Evolutionary conservation across 352 stramenopile species (phyloP).

Genomic region (Thalassiosira mediterranea): DNA sequence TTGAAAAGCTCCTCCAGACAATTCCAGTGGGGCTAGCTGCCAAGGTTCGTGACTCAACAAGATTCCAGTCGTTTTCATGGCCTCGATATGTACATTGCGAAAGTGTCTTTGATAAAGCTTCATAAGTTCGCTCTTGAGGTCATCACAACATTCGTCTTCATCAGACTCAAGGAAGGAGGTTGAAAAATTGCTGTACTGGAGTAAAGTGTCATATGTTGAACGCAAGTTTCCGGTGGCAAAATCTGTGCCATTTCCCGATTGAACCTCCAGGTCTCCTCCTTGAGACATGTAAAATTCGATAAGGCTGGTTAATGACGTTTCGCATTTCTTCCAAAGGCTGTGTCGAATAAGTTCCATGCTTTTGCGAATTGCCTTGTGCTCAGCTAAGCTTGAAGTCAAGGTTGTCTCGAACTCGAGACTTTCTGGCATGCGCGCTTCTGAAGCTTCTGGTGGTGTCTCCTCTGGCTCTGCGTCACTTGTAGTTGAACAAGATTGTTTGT

Average conservation of each 20-base stretch:
- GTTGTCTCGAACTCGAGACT: conserved; percentile 2
- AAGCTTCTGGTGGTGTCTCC: conserved; percentile 12
- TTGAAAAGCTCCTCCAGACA: conserved; percentile 6
- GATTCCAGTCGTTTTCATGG: conserved; percentile 74
- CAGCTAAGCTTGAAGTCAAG: conserved; percentile 37
- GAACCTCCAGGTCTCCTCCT: conserved; percentile 16
- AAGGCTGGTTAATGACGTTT: conserved; percentile 40
- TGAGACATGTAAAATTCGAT: conserved; percentile 37
- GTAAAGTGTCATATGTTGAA: conserved; percentile 43
- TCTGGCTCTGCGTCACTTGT: conserved; percentile 10
- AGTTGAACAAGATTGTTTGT: conserved; percentile 31
- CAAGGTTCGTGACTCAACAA: conserved; percentile 72
- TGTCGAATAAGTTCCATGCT: conserved; percentile 39
- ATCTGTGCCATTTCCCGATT: conserved; percentile 33
- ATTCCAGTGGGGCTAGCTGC: conserved; percentile 55
- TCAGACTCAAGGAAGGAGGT: conserved; percentile 29
- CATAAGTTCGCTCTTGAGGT: conserved; percentile 42
- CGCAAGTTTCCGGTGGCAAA: conserved; percentile 42
- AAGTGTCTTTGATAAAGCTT: conserved; percentile 64
- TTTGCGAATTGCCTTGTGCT: conserved; percentile 33
- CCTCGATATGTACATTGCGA: conserved; percentile 70
- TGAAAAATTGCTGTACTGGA: conserved; percentile 48
- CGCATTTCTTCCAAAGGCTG: conserved; percentile 45
- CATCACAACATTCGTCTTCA: conserved; percentile 7
- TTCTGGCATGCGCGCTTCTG: conserved; percentile 13